Base-by-base conservation (phyloP, 257 asterid genomes). In the Ilex aquifolium region DNA sequence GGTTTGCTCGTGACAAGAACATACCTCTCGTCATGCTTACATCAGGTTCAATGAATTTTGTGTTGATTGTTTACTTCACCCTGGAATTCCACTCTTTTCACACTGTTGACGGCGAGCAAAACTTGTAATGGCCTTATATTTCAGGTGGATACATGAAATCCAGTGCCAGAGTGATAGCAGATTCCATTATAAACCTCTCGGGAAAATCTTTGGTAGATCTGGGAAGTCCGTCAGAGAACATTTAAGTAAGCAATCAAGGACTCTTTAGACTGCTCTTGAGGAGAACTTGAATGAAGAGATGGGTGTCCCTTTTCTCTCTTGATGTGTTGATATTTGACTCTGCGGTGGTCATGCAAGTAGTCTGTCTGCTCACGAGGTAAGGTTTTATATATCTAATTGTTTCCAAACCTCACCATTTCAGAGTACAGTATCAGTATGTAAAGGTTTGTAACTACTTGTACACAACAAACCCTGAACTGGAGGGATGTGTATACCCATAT, bases 91-190 rank as follows among this genome's bases (percentile, higher is more conserved):
- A 17, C 32, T 29, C 31, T 65, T 64, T 1, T 48, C 48, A 31
- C 56, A 8, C 49, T 6, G n/a, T 16, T 31, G 3, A 7, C 21
- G 10, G 5, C 42, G 0, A 36, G 10, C 9, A 11, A 13, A 17
- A 10, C 57, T 49, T 21, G 7, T n/a, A 0, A 7, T 3, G 14
- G 0, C 11, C 16, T 27, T 6, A 32, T 31, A 32, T 66, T 79
- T 64, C 84, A 92, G 98, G 97, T 65, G 98, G 98, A 39, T 92
- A 88, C 79, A 92, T 87, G 97, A 92, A 87, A 78, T 85, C 98
- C 44, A 87, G 95, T 64, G 96, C 98, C 10, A 83, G 75, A 76
- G 95, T 91, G 53, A 88, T 91, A 42, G 89, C 98, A 15, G 90
- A 91, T 79, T 91, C 98, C 11, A 86, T 91, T 57, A 74, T 72